These are phyloP conservation scores for Roridomyces roridus DNA, from an alignment of 768 basidiomycete genomes.

Conservation along the genomic window DNA sequence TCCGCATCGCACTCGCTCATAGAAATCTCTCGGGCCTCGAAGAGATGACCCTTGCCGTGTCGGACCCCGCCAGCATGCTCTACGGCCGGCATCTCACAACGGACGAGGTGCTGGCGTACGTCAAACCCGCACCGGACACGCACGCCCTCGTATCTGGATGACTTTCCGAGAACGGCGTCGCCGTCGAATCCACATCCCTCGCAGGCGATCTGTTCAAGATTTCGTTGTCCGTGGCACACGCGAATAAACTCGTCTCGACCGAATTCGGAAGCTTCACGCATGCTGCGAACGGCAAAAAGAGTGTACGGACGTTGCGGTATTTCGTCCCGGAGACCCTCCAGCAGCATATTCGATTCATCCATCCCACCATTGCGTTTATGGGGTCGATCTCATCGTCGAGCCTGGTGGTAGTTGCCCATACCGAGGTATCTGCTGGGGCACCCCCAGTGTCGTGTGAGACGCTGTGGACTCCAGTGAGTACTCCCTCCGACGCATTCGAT, in stretches of 20 bases:
- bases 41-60: no score
- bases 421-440: constrained; percentile 35
- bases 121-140: neutral
- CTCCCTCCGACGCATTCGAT: neutral
- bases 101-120: neutral
- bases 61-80: no score
- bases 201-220: no score
- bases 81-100: neutral
- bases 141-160: constrained; percentile 32
- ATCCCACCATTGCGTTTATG: no score
- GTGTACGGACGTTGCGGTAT: constrained; percentile 53
- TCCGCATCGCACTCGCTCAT: no score
- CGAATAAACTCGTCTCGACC: constrained; percentile 54
- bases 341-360: no score
- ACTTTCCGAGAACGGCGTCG: constrained; percentile 52
- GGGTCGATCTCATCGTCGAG: no score
- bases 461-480: constrained; percentile 1
- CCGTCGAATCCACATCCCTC: no score
- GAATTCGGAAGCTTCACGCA: constrained; percentile 45
- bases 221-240: constrained; percentile 45
- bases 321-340: constrained; percentile 50
- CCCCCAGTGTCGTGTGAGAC: neutral
- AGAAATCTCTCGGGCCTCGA: no score
- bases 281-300: constrained; percentile 36
- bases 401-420: no score